Conservation (phyloP, 2,329 filamentous ascomycete species). For the Fusarium sp. region DNA sequence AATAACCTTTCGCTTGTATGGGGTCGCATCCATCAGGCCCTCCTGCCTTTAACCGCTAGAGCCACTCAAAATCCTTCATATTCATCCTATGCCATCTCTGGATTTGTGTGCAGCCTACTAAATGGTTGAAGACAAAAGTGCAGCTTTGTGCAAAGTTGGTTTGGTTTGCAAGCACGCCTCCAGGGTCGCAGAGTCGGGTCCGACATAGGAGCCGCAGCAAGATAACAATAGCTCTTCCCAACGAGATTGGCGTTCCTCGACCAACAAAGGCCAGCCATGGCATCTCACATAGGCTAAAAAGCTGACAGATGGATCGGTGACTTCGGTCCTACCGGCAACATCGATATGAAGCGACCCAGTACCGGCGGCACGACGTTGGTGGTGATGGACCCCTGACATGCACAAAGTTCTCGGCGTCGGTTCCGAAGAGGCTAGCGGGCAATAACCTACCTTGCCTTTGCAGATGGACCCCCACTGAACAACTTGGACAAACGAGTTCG, state of each 20-base stretch:
- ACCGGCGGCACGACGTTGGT: background rate
- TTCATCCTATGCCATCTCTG: background rate
- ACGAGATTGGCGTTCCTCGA: background rate
- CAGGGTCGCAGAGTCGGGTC: background rate
- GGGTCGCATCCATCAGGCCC: background rate
- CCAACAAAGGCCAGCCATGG: background rate
- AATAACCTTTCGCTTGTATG: background rate
- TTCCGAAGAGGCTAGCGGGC: slow-evolving; percentile 6
- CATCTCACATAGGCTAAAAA: background rate
- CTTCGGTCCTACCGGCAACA: background rate
- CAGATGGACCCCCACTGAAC: slow-evolving; percentile 9
- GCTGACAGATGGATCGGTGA: background rate
- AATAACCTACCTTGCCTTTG: slow-evolving; percentile 17
- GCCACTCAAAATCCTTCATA: background rate
- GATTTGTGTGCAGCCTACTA: background rate
- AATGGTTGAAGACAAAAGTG: background rate
- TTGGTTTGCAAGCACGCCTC: background rate
- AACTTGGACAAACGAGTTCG: slow-evolving; percentile 1
- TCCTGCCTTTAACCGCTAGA: background rate
- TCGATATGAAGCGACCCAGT: slow-evolving; percentile 21
- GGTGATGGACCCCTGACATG: slow-evolving; percentile 8
- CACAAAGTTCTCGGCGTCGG: slow-evolving; percentile 3
- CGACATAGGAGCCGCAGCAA: background rate
- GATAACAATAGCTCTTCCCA: background rate
- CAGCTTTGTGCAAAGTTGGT: background rate